Conservation (phyloP, 177 flowering plant genomes). For the Vitis hybrid region DNA sequence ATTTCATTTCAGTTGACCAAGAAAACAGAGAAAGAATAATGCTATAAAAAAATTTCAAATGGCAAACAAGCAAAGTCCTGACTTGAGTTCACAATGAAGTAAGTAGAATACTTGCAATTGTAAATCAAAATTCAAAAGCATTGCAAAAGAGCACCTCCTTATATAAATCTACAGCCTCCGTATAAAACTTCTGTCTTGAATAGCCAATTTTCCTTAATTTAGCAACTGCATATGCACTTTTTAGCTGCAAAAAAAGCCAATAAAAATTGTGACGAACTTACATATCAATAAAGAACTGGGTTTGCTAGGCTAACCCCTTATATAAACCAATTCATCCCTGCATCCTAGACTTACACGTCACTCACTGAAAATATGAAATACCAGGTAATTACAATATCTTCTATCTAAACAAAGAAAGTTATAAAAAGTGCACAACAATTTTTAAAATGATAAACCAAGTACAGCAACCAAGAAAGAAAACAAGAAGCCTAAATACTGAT, state of each 20-base stretch:
- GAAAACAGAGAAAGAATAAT: neutral
- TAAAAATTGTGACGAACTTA: neutral
- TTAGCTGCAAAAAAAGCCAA: constrained; percentile 55
- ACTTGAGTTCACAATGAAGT: neutral
- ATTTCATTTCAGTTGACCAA: neutral
- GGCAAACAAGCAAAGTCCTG: neutral
- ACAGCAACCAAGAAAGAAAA: neutral
- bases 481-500: neutral
- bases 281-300: neutral
- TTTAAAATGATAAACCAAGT: neutral
- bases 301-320: neutral
- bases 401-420: neutral
- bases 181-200: constrained; percentile 65
- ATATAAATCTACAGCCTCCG: constrained; percentile 65
- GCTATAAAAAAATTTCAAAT: neutral
- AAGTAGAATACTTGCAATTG: no score
- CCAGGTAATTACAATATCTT: no score
- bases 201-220: constrained; percentile 83
- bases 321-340: no score
- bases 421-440: no score
- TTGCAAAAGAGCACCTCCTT: constrained; percentile 60
- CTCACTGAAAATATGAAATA: no score
- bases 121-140: neutral
- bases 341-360: no score
- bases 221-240: constrained; percentile 81